These are phyloP conservation scores for Earliella scabrosa DNA, from an alignment of 1,284 basidiomycete species.

Conservation along the genomic window DNA sequence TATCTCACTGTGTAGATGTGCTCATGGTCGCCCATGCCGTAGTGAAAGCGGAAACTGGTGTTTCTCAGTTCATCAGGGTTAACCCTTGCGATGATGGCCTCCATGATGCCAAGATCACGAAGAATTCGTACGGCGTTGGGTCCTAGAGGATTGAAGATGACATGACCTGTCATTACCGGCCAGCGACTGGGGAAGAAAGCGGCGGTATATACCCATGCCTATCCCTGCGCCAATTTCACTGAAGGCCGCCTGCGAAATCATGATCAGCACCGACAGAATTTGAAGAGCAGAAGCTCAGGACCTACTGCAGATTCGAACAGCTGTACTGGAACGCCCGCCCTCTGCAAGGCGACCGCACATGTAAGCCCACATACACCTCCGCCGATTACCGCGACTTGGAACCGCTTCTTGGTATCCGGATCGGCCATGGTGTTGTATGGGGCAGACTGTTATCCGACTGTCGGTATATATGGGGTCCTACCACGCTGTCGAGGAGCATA, in stretches of 20 bases:
- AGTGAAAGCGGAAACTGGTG: slow-evolving; percentile 45
- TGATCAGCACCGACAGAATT: too few relatives aligned
- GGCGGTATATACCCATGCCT: slow-evolving; percentile 11
- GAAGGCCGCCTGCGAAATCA: slow-evolving; percentile 3
- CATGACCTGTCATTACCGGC: neutral
- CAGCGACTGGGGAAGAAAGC: neutral
- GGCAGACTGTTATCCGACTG: too few relatives aligned
- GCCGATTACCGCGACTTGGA: slow-evolving; percentile 55
- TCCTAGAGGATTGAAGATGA: slow-evolving; percentile 43
- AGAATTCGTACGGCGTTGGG: slow-evolving; percentile 54
- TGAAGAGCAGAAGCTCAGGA: too few relatives aligned
- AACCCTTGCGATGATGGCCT: slow-evolving; percentile 45
- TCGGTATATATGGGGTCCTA: too few relatives aligned
- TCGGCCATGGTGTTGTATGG: slow-evolving; percentile 7
- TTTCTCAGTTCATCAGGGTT: slow-evolving; percentile 39
- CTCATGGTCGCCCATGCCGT: slow-evolving; percentile 47
- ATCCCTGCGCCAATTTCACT: slow-evolving; percentile 11
- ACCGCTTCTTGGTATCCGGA: slow-evolving; percentile 35
- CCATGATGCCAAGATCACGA: slow-evolving; percentile 47
- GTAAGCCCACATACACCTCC: slow-evolving; percentile 57
- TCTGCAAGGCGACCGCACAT: slow-evolving; percentile 47
- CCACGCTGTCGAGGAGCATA: too few relatives aligned
- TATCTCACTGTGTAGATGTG: slow-evolving; percentile 49
- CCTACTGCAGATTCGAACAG: slow-evolving; percentile 38
- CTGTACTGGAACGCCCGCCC: slow-evolving; percentile 48